Conservation (phyloP, 228 moss, liverwort and hornwort species). For the Sphagnum fallax region DNA sequence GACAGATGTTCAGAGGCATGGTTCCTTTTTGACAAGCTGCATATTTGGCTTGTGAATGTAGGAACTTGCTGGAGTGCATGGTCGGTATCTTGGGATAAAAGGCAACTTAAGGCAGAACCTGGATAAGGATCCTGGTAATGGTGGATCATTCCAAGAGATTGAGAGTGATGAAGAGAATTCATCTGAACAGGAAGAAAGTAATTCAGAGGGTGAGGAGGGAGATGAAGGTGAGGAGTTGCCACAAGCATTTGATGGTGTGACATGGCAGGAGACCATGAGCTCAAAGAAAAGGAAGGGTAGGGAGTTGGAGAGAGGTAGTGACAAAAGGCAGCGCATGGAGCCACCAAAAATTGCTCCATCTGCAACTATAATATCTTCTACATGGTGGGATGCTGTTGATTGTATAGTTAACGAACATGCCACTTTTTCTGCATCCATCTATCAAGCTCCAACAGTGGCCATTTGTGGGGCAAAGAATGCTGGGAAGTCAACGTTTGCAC, state of each 20-base stretch:
- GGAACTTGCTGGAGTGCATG: slow-evolving; percentile 21
- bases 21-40: too few relatives aligned
- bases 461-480: slow-evolving; percentile 80
- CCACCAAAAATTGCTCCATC: slow-evolving; percentile 24
- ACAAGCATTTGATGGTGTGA: slow-evolving; percentile 8
- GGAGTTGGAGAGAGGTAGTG: slow-evolving; percentile 4
- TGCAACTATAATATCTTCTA: slow-evolving; percentile 49
- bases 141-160: slow-evolving; percentile 10
- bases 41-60: slow-evolving; percentile 12
- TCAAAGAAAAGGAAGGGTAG: slow-evolving; percentile 15
- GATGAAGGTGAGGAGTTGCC: slow-evolving; percentile 22
- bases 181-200: slow-evolving; percentile 39
- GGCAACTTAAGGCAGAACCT: background rate
- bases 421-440: background rate
- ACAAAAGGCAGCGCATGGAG: slow-evolving; percentile 38
- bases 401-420: slow-evolving; percentile 22
- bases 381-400: slow-evolving; percentile 71
- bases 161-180: slow-evolving; percentile 24
- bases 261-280: slow-evolving; percentile 9
- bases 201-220: slow-evolving; percentile 50
- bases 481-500: slow-evolving; percentile 81
- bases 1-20: too few relatives aligned
- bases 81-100: slow-evolving; percentile 15
- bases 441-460: slow-evolving; percentile 41
- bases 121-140: slow-evolving; percentile 16